phyloP scores from a whole-genome alignment of 805 yeast genomes.

The Saturnispora sanitii region DNA sequence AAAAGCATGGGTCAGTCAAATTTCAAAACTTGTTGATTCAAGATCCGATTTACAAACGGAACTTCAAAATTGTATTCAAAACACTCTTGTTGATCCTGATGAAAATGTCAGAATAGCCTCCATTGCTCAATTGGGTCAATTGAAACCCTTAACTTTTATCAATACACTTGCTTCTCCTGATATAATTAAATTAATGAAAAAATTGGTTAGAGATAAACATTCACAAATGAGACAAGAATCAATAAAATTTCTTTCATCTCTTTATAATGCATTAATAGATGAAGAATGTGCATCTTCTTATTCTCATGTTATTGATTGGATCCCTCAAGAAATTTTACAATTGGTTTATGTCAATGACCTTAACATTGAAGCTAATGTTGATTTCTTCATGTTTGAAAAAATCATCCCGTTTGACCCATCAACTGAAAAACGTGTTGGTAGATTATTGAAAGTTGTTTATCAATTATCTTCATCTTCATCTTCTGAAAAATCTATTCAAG shows the following conservation, averaged over 20 bases:
- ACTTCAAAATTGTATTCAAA: slow-evolving; percentile 46
- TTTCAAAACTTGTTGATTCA: slow-evolving; percentile 36
- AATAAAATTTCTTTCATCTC: slow-evolving; percentile 41
- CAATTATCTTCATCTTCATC: slow-evolving; percentile 39
- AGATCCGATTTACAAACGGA: slow-evolving; percentile 42
- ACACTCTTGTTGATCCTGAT: slow-evolving; percentile 66
- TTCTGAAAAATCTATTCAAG: slow-evolving; percentile 44
- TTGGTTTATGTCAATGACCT: slow-evolving; percentile 67
- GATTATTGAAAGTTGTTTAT: slow-evolving; percentile 41
- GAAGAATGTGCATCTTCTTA: slow-evolving; percentile 21
- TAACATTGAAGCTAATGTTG: slow-evolving; percentile 56
- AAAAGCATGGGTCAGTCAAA: slow-evolving; percentile 55
- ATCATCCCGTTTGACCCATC: slow-evolving; percentile 47
- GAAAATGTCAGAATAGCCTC: slow-evolving; percentile 61
- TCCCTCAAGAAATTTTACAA: slow-evolving; percentile 59
- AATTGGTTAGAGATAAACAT: slow-evolving; percentile 64
- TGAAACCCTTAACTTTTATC: slow-evolving; percentile 40
- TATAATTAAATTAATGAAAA: slow-evolving; percentile 45
- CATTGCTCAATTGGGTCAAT: slow-evolving; percentile 38
- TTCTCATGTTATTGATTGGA: slow-evolving; percentile 30
- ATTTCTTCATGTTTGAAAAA: slow-evolving; percentile 46
- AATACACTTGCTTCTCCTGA: slow-evolving; percentile 36
- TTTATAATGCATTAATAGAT: slow-evolving; percentile 40
- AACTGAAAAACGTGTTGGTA: slow-evolving; percentile 34
- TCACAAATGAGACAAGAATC: slow-evolving; percentile 52